A percentile compares a stretch with the other conserved stretches of the same genome.
These are phyloP conservation scores for Cokeromyces recurvatus DNA, from an alignment of 371 early-diverging fungal species.

Conservation along the genomic window DNA sequence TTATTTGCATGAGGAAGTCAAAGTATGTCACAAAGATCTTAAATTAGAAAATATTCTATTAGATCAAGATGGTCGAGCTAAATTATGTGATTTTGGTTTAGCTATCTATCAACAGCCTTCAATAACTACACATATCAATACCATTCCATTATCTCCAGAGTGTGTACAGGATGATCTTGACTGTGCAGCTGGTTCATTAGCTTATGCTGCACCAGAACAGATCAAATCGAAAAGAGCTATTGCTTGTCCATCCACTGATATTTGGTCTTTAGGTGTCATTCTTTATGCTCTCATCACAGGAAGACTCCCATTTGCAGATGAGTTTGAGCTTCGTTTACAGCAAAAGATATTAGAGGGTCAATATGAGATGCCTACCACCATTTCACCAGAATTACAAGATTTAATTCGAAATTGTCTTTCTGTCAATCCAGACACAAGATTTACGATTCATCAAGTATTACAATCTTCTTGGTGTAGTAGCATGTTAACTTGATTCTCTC, in stretches of 20 bases:
- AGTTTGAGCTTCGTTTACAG: constrained; percentile 68
- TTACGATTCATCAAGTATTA: constrained; percentile 18
- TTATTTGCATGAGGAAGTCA: constrained; percentile 73
- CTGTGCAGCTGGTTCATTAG: constrained; percentile 59
- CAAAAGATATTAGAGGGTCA: constrained; percentile 54
- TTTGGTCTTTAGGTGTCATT: constrained; percentile 84
- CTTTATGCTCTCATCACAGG: constrained; percentile 72
- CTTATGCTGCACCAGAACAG: constrained; percentile 80
- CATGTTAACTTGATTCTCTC: too few relatives aligned
- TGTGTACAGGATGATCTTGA: too few relatives aligned
- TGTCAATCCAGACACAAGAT: constrained; percentile 19
- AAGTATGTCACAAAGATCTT: constrained; percentile 86
- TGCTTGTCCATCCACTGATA: constrained; percentile 57
- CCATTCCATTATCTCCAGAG: neutral
- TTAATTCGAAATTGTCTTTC: constrained; percentile 24
- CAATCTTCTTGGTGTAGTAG: constrained; percentile 23
- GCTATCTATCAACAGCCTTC: constrained; percentile 18
- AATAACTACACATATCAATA: neutral
- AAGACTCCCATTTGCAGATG: constrained; percentile 72
- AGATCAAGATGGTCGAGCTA: constrained; percentile 42
- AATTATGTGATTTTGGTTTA: constrained; percentile 90
- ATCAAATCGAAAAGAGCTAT: constrained; percentile 35
- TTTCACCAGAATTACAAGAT: constrained; percentile 8
- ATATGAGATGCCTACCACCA: constrained; percentile 32
- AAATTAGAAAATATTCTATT: constrained; percentile 91